Evolutionary conservation across 2,329 filamentous ascomycete genomes (phyloP), one percentile per base, ranked within the genome.

Genomic region (Sphaerulina populicola): DNA sequence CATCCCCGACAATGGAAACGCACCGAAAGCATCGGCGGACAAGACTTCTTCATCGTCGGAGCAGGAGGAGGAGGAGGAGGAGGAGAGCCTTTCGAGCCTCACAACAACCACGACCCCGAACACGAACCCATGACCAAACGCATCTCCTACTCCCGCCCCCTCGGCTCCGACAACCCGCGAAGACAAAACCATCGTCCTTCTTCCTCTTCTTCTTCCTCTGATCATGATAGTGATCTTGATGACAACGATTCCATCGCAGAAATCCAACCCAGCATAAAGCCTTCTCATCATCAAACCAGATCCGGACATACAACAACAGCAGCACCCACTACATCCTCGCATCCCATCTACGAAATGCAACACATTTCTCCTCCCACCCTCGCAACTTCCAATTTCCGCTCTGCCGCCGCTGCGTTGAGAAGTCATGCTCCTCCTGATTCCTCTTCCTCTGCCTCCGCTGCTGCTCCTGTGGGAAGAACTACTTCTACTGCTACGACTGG

Each of bases 11-110:
- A 47, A 37, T 40, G 42, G 27, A 43, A 42, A 18, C 51, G 54
- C 2, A 49, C 46, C 4, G 35, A 49, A 4, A 47, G 37, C 27
- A 44, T 55, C 11, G 53, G 51, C 11, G 52, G 56, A 11, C 39
- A 54, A 38, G 46, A 46, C 36, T 55, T 57, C 21, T 46, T 57
- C 12, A 51, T 57, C 41, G 27, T 55, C 23, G 35, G 44, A 2
- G 44, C 5, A 27, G 23, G 3, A 27, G 23, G 23, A 27, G 23
- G 3, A 18, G 18, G 18, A 18, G 18, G n/a, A n/a, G n/a, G n/a
- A n/a, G n/a, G n/a, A n/a, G n/a, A n/a, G n/a, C n/a, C n/a, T n/a
- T n/a, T n/a, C n/a, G n/a, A 18, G 2, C 1, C 18, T 18, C 18
- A 36, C 6, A 48, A 48, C 2, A 1, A 35, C 7, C n/a, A 18